A percentile compares a stretch with the other conserved stretches of the same genome.
Conservation (phyloP, 1,284 basidiomycete species). For the Crucibulum cyathiforme region DNA sequence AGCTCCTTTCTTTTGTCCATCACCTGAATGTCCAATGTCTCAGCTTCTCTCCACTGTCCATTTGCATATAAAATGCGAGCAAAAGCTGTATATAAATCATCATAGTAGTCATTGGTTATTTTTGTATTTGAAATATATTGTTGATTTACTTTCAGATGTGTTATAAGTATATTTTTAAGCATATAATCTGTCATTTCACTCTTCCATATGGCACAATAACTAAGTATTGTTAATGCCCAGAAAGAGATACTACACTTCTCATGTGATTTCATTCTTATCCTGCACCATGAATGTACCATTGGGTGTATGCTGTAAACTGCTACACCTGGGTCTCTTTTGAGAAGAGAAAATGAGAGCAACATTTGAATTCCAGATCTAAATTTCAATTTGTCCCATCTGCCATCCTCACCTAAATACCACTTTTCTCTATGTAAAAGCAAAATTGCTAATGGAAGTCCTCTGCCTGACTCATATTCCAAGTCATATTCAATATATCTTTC, state of each 20-base stretch:
- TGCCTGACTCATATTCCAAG: background rate
- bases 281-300: background rate
- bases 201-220: background rate
- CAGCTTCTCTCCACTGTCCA: slow-evolving; percentile 3
- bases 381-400: background rate
- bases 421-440: background rate
- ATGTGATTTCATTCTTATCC: background rate
- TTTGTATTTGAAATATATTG: background rate
- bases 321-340: background rate
- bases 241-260: background rate
- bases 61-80: background rate
- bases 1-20: background rate
- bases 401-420: background rate
- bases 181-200: background rate
- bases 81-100: no score
- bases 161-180: background rate
- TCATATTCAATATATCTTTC: background rate
- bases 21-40: background rate
- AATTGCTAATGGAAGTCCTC: background rate
- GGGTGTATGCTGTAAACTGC: background rate
- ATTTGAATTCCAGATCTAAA: slow-evolving; percentile 4
- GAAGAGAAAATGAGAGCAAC: slow-evolving; percentile 4
- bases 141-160: background rate
- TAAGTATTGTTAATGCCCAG: background rate
- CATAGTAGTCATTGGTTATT: background rate